phyloP scores from a whole-genome alignment of 2,329 filamentous ascomycete genomes.

The Neurospora sp. region DNA sequence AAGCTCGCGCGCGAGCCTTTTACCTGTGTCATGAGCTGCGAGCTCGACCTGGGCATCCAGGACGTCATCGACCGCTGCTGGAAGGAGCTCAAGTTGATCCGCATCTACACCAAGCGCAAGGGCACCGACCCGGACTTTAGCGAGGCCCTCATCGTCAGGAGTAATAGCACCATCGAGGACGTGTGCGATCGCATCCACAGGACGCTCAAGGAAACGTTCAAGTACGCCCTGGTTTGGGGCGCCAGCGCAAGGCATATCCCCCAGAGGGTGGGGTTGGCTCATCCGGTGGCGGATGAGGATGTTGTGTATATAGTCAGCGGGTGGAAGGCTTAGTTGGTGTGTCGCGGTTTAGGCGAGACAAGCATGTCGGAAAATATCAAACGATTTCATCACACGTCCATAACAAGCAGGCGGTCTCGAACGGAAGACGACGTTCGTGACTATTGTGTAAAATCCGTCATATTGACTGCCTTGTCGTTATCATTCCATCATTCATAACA shows the following conservation, averaged over 20 bases:
- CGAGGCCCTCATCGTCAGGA: slow-evolving; percentile 87
- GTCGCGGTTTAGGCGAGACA: not conserved
- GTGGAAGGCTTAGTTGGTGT: slow-evolving; percentile 42
- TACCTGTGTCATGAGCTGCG: slow-evolving; percentile 95
- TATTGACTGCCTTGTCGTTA: not conserved
- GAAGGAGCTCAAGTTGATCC: slow-evolving; percentile 81
- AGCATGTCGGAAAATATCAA: not conserved
- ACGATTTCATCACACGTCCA: not conserved
- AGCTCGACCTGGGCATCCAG: slow-evolving; percentile 83
- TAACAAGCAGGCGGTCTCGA: not conserved
- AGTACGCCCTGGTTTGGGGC: slow-evolving; percentile 97
- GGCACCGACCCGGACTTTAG: slow-evolving; percentile 79
- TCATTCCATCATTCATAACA: not conserved
- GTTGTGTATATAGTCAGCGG: slow-evolving; percentile 58
- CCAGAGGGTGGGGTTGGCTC: slow-evolving; percentile 79
- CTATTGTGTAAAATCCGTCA: not conserved
- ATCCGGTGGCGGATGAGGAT: slow-evolving; percentile 64
- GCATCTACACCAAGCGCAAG: slow-evolving; percentile 95
- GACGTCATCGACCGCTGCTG: slow-evolving; percentile 94
- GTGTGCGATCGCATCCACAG: slow-evolving; percentile 94
- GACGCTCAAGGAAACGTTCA: slow-evolving; percentile 95
- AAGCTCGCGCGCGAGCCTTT: slow-evolving; percentile 83
- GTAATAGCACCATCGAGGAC: slow-evolving; percentile 83
- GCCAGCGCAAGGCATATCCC: slow-evolving; percentile 91
- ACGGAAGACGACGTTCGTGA: not conserved